These are phyloP conservation scores for Xylaria sp. DNA, from an alignment of 2,329 filamentous ascomycete species.

Conservation along the genomic window DNA sequence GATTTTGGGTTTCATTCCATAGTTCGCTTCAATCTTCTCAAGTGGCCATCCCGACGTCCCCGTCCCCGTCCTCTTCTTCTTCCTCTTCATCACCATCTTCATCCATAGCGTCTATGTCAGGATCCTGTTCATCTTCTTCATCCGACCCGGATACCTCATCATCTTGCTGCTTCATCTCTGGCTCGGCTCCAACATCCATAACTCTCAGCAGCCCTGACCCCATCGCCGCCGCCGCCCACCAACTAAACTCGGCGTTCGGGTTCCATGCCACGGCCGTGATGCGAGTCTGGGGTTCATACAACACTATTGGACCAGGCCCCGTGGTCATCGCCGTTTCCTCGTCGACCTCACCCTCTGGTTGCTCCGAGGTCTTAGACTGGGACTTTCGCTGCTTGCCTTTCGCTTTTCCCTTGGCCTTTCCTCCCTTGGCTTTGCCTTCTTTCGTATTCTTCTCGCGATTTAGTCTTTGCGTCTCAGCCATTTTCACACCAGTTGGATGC, in stretches of 20 bases:
- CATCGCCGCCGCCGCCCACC: conserved; percentile 74
- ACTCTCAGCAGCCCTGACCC: conserved; percentile 73
- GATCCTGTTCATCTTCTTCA: conserved; percentile 27
- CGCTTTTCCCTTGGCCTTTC: conserved; percentile 45
- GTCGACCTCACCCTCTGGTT: conserved; percentile 47
- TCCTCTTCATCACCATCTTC: conserved; percentile 30
- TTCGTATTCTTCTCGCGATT: conserved; percentile 51
- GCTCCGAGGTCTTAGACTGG: conserved; percentile 37
- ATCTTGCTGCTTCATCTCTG: conserved; percentile 19
- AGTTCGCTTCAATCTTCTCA: conserved; percentile 5
- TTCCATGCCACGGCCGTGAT: conserved; percentile 74
- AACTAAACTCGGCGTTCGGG: conserved; percentile 71
- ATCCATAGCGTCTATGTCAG: conserved; percentile 29
- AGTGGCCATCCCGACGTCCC: conserved; percentile 32
- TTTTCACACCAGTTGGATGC: conserved; percentile 54
- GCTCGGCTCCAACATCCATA: conserved; percentile 69
- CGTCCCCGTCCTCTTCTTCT: conserved; percentile 17
- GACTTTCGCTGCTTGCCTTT: conserved; percentile 39
- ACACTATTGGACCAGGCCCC: conserved; percentile 54
- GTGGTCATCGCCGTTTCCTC: conserved; percentile 41
- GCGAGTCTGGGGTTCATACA: conserved; percentile 71
- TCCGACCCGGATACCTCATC: conserved; percentile 20
- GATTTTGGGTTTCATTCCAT: neutral
- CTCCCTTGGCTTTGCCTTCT: conserved; percentile 48
- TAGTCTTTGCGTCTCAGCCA: conserved; percentile 45